Conservation (phyloP, 1,284 basidiomycete genomes). For the Xerocomus cyaneibrunnescens region DNA sequence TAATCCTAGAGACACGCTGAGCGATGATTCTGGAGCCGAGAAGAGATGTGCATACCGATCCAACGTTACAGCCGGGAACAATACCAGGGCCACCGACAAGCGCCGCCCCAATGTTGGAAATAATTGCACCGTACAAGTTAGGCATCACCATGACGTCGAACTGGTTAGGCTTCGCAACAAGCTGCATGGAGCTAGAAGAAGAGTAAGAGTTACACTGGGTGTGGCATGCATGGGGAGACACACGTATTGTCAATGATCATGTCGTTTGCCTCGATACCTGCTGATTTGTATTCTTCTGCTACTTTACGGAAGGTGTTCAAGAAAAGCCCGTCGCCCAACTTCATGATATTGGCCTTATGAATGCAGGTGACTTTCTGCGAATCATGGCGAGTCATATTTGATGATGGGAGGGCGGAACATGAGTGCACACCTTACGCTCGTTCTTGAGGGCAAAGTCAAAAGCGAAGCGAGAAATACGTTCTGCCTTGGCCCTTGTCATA, state of each 20-base stretch:
- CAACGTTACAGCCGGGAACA: conserved; percentile 98
- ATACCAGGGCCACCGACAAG: conserved; percentile 98
- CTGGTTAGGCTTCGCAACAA: conserved; percentile 92
- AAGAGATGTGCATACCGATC: conserved; percentile 59
- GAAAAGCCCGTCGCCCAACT: conserved; percentile 99
- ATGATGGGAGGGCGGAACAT: background rate
- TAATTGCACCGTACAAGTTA: conserved; percentile 95
- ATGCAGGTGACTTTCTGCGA: conserved; percentile 97
- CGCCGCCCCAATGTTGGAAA: conserved; percentile 97
- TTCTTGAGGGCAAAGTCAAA: conserved; percentile 99
- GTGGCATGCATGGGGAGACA: conserved; percentile 29
- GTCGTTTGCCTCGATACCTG: conserved; percentile 92
- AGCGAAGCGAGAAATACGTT: conserved; percentile 96
- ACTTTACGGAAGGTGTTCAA: conserved; percentile 97
- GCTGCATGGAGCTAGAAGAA: conserved; percentile 86
- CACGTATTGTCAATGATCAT: conserved; percentile 99
- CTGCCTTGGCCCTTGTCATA: conserved; percentile 92
- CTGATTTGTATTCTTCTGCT: conserved; percentile 93
- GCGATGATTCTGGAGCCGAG: conserved; percentile 2
- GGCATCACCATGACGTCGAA: conserved; percentile 99
- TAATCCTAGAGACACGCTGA: conserved; percentile 65
- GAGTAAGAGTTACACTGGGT: background rate
- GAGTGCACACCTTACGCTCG: conserved; percentile 77
- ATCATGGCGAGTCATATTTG: conserved; percentile 11
- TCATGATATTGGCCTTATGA: conserved; percentile 99